These are phyloP conservation scores for Trichosporon coremiiforme DNA, from an alignment of 1,284 basidiomycete genomes.

Conservation along the genomic window DNA sequence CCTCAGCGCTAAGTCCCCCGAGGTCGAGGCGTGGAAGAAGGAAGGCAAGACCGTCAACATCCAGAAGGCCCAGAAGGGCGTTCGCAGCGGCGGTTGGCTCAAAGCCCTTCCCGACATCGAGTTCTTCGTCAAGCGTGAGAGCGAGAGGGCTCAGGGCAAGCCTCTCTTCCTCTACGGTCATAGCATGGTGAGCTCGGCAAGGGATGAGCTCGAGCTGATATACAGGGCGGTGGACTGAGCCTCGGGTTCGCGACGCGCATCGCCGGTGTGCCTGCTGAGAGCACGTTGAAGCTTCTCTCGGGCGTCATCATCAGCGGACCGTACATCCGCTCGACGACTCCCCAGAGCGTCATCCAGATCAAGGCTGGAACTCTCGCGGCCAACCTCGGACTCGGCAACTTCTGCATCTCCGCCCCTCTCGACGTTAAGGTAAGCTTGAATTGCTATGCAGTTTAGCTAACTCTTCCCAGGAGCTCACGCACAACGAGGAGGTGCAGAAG, in stretches of 20 bases:
- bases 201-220: not conserved
- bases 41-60: constrained; percentile 44
- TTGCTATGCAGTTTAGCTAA: too few relatives aligned
- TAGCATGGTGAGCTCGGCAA: constrained; percentile 48
- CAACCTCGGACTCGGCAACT: constrained; percentile 50
- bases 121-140: constrained; percentile 46
- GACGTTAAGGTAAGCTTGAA: constrained; percentile 64
- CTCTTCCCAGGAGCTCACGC: constrained; percentile 66
- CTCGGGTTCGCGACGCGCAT: constrained; percentile 48
- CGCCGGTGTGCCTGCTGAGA: constrained; percentile 34
- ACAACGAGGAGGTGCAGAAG: constrained; percentile 64
- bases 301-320: constrained; percentile 75
- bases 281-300: constrained; percentile 59
- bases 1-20: constrained; percentile 30
- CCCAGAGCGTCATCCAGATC: constrained; percentile 50
- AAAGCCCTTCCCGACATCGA: constrained; percentile 51
- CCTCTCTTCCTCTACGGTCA: constrained; percentile 51
- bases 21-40: constrained; percentile 43
- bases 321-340: constrained; percentile 66
- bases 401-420: constrained; percentile 66
- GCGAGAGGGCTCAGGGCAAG: constrained; percentile 35
- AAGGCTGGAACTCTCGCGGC: constrained; percentile 44
- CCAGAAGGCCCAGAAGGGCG: constrained; percentile 43
- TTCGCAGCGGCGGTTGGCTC: constrained; percentile 50
- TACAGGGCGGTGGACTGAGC: constrained; percentile 48